These are phyloP conservation scores for Sutorius australiensis DNA, from an alignment of 768 basidiomycete species.

Conservation along the genomic window DNA sequence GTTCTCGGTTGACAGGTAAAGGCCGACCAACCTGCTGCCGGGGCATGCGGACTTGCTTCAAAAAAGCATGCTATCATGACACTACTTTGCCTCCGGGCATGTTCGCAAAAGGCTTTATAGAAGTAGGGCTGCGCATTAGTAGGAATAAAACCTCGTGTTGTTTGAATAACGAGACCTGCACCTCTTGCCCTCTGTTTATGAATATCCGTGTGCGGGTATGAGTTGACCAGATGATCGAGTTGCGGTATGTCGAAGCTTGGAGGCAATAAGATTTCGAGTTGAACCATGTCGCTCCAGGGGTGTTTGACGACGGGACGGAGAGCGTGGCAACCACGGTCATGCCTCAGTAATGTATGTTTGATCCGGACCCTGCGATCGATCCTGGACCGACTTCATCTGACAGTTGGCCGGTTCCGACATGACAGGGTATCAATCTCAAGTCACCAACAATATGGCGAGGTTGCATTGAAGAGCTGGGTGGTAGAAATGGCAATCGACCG, in stretches of 20 bases:
- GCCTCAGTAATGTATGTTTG: background rate
- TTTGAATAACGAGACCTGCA: background rate
- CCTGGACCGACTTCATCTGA: background rate
- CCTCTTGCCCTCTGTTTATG: background rate
- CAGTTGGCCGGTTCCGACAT: constrained; percentile 1
- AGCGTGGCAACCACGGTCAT: background rate
- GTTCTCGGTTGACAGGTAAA: constrained; percentile 20
- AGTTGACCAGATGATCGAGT: no score
- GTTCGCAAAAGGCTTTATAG: background rate
- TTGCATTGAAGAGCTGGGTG: background rate
- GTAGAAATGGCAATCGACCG: constrained; percentile 1
- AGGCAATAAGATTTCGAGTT: background rate
- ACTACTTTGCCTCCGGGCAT: background rate
- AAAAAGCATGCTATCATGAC: background rate
- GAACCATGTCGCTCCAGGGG: background rate
- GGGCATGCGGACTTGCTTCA: background rate
- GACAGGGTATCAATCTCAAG: background rate
- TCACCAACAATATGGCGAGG: background rate
- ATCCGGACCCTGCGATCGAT: constrained; percentile 1
- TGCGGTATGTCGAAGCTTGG: background rate
- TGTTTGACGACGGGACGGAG: background rate
- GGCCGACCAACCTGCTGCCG: background rate
- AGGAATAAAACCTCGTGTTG: background rate
- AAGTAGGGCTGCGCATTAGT: background rate
- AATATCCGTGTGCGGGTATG: background rate